Evolutionary conservation across 768 basidiomycete species (phyloP), one percentile per base, ranked within the genome.

Genomic region (Russula lepida): DNA sequence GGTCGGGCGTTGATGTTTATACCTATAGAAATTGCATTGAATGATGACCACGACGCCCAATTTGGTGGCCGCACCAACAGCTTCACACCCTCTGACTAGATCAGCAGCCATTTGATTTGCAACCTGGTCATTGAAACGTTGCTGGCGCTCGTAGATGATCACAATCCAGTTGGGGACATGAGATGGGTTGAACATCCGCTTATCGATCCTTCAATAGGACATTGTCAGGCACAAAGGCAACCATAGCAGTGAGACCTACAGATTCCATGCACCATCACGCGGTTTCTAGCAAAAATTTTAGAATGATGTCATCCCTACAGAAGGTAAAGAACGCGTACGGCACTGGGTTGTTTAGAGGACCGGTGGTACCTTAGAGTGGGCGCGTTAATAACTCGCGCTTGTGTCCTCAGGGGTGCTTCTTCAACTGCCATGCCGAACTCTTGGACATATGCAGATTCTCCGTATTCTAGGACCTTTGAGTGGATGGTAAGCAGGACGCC

Each of bases 211-310:
- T 66, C 32, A 54, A n/a, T 49, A 41, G 43, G 48, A 33, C 12
- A 11, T 35, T 27, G 30, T 13, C 27, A 27, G 48, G 15, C 13
- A 6, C 37, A 5, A 35, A 11, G 19, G 12, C n/a, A 23, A 35
- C 3, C 13, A 32, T 3, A 8, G 15, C 8, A 35, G 5, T 13
- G 2, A 32, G 4, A 74, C 74, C 41, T 55, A 84, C 89, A 91
- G 88, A 60, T 91, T 92, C 89, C 89, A 92, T 0, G 82, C 72
- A 5, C 89, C 89, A 56, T 89, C 82, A 6, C 70, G 74, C 0
- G 88, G 88, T 37, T 69, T 71, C 85, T 88, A 62, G 15, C 53
- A 62, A 58, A 48, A 44, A 30, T 51, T 1, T 55, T 48, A 13
- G 25, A 23, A 39, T 32, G 21, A 54, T 37, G 41, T 13, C 15